A percentile compares a stretch with the other conserved stretches of the same genome.
Evolutionary conservation across 2,329 filamentous ascomycete species (phyloP).

Genomic region (Paecilomyces fulvus): DNA sequence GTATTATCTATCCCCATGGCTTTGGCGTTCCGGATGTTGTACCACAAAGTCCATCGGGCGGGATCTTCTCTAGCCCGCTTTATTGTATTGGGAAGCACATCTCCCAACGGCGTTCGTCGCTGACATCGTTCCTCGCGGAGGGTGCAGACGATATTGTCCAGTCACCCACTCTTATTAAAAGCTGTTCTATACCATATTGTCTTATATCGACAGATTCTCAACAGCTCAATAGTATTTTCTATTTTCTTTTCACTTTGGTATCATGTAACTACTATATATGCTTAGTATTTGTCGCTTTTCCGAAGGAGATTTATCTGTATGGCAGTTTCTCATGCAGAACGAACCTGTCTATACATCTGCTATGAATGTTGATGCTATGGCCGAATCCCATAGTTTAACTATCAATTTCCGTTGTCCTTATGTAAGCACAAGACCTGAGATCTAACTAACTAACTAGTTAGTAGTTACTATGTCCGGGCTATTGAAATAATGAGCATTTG

Average conservation of each 20-base stretch:
- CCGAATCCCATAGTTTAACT: not conserved
- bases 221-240: not conserved
- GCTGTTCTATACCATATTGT: not conserved
- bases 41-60: not conserved
- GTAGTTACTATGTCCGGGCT: not conserved
- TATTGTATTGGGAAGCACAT: not conserved
- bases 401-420: not conserved
- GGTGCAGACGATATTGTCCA: not conserved
- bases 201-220: not conserved
- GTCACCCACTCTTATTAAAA: not conserved
- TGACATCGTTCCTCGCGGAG: not conserved
- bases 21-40: constrained; percentile 7
- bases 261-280: not conserved
- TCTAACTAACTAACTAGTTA: no score
- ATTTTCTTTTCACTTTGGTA: not conserved
- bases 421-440: not conserved
- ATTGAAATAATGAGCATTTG: not conserved
- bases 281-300: not conserved
- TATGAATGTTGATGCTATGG: not conserved
- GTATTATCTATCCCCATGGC: constrained; percentile 3
- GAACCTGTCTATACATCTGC: not conserved
- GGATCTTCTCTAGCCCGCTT: not conserved
- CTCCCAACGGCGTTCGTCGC: not conserved
- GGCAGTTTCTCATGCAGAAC: not conserved
- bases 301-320: not conserved